Conservation (phyloP, 78 protist genomes). For the Isochrysis galbana region DNA sequence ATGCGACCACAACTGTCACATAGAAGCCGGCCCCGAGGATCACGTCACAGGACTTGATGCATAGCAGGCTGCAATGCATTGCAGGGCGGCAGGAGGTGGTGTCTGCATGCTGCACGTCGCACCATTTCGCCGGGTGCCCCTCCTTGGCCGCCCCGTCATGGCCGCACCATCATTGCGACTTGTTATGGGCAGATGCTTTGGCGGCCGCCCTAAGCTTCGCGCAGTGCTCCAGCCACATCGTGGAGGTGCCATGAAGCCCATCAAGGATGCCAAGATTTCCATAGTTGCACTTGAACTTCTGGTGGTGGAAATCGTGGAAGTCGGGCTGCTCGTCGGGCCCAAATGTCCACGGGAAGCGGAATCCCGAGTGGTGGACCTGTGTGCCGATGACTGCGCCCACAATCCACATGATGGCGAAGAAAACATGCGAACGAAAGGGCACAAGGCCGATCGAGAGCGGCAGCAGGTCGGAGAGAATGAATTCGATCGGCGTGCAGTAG, state of each 20-base stretch:
- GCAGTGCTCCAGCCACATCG: not conserved
- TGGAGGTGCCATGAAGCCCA: not conserved
- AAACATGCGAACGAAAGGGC: not conserved
- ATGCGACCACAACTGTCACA: too few species aligned
- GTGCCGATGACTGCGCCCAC: not conserved
- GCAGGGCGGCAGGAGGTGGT: not conserved
- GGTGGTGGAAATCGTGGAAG: constrained; percentile 31
- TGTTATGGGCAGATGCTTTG: not conserved
- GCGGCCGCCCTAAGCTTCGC: not conserved
- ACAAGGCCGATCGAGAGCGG: not conserved
- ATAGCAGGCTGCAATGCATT: too few species aligned
- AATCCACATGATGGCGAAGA: not conserved
- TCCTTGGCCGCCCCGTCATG: not conserved
- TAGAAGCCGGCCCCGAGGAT: not conserved
- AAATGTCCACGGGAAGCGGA: not conserved
- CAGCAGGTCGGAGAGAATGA: not conserved
- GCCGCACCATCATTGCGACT: not conserved
- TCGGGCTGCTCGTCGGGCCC: not conserved
- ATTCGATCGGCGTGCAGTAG: not conserved
- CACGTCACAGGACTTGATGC: too few species aligned
- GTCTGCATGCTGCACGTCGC: not conserved
- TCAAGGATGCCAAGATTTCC: not conserved
- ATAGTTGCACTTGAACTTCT: not conserved
- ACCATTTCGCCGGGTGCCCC: not conserved
- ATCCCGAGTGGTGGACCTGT: not conserved